A percentile compares a stretch with the other conserved stretches of the same genome.
These are phyloP conservation scores for Penicillium paxilli DNA, from an alignment of 495 filamentous ascomycete genomes.

Conservation along the genomic window DNA sequence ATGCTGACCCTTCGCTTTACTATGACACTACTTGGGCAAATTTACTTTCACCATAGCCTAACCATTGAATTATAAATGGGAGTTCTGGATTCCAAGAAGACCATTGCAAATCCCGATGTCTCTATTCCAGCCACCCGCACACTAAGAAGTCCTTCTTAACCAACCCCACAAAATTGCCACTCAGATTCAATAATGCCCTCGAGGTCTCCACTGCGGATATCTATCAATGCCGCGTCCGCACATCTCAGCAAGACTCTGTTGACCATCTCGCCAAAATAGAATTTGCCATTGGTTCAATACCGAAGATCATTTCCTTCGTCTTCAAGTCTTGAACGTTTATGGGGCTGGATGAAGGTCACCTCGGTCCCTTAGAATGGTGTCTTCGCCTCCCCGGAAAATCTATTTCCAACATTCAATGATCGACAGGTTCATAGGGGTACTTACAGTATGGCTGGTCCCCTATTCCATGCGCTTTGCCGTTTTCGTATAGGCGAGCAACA, in stretches of 20 bases:
- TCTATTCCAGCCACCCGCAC: not conserved
- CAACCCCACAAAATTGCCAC: slow-evolving; percentile 5
- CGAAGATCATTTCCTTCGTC: not conserved
- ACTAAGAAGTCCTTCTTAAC: slow-evolving; percentile 6
- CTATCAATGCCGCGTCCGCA: not conserved
- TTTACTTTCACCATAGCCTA: too few relatives aligned
- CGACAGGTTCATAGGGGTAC: not conserved
- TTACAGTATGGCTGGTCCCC: not conserved
- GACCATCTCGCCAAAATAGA: not conserved
- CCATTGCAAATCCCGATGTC: not conserved
- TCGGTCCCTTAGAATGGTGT: not conserved
- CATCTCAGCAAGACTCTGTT: not conserved
- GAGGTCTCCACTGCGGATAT: not conserved
- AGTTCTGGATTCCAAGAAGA: too few relatives aligned
- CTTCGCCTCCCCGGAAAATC: not conserved
- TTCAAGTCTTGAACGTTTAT: not conserved
- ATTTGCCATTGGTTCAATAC: not conserved
- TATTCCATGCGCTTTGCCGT: not conserved
- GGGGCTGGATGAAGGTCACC: not conserved
- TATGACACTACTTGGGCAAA: too few relatives aligned
- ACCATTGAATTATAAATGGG: too few relatives aligned
- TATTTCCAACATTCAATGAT: not conserved
- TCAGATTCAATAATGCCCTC: slow-evolving; percentile 10
- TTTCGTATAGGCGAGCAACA: not conserved
- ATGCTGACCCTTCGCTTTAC: too few relatives aligned